Evolutionary conservation across 768 basidiomycete genomes (phyloP).

Genomic region (Albatrellus ellisii): DNA sequence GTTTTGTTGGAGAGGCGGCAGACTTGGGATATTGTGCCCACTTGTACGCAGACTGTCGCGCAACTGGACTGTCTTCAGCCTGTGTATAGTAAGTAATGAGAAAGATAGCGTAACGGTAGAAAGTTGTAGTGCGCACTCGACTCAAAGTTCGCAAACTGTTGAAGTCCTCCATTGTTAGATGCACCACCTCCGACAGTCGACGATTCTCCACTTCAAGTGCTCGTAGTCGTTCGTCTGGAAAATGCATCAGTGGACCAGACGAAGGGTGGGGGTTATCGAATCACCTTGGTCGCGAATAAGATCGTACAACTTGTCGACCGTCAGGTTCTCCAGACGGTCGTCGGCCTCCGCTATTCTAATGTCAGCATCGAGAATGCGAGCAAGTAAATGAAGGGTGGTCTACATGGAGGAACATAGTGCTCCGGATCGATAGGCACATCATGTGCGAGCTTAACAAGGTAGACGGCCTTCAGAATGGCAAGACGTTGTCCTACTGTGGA

Average conservation of each 20-base stretch:
- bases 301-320: constrained; percentile 52
- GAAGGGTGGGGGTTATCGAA: constrained; percentile 8
- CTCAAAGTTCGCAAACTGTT: constrained; percentile 22
- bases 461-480: constrained; percentile 84
- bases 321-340: constrained; percentile 38
- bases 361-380: background rate
- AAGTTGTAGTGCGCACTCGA: constrained; percentile 5
- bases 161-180: constrained; percentile 56
- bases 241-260: constrained; percentile 3
- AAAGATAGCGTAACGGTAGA: constrained; percentile 19
- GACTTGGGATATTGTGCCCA: constrained; percentile 78
- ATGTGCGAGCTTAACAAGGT: constrained; percentile 76
- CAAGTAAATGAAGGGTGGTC: constrained; percentile 18
- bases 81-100: constrained; percentile 9
- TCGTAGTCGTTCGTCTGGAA: constrained; percentile 51
- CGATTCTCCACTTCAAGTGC: constrained; percentile 70
- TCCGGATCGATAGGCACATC: constrained; percentile 73
- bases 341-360: constrained; percentile 38
- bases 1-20: constrained; percentile 69
- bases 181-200: constrained; percentile 47
- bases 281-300: constrained; percentile 67
- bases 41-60: constrained; percentile 73
- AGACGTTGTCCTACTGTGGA: constrained; percentile 86
- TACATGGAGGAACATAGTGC: constrained; percentile 84
- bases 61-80: constrained; percentile 33